phyloP scores from a whole-genome alignment of 257 asterid species.

The Asclepias syriaca region DNA sequence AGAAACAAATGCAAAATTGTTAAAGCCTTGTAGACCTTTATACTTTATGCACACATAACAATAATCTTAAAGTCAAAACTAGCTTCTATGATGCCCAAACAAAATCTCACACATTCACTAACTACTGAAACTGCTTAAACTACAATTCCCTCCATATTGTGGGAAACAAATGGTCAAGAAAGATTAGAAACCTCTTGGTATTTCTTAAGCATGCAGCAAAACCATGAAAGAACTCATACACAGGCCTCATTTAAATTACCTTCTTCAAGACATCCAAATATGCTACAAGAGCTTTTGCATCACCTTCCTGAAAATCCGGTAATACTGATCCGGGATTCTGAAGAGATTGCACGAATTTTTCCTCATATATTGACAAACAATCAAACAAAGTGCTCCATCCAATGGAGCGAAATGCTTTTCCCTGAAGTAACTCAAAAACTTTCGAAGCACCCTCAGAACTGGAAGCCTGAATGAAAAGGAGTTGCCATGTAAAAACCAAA shows the following conservation, averaged over 20 bases:
- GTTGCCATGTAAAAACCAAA: conserved; percentile 23
- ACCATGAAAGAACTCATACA: neutral
- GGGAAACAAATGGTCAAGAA: neutral
- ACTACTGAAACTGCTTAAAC: neutral
- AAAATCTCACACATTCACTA: neutral
- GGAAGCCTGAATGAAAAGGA: conserved; percentile 62
- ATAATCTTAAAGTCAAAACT: neutral
- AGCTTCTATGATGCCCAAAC: neutral
- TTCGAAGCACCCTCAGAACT: conserved; percentile 81
- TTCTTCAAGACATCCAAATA: conserved; percentile 81
- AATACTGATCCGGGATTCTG: conserved; percentile 75
- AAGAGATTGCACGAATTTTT: conserved; percentile 70
- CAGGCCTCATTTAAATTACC: conserved; percentile 31
- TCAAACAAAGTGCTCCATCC: conserved; percentile 94
- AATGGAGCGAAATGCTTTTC: conserved; percentile 73
- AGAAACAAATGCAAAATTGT: conserved; percentile 15
- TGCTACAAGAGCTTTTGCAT: conserved; percentile 91
- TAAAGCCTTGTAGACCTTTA: conserved; percentile 1
- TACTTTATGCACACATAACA: neutral
- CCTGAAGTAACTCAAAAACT: conserved; percentile 90
- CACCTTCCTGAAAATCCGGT: conserved; percentile 95
- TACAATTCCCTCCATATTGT: neutral
- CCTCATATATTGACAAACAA: conserved; percentile 81
- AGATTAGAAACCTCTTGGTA: neutral
- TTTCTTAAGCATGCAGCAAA: neutral